Evolutionary conservation across 306 rosid genomes (phyloP).

Genomic region (Lupinus albus): DNA sequence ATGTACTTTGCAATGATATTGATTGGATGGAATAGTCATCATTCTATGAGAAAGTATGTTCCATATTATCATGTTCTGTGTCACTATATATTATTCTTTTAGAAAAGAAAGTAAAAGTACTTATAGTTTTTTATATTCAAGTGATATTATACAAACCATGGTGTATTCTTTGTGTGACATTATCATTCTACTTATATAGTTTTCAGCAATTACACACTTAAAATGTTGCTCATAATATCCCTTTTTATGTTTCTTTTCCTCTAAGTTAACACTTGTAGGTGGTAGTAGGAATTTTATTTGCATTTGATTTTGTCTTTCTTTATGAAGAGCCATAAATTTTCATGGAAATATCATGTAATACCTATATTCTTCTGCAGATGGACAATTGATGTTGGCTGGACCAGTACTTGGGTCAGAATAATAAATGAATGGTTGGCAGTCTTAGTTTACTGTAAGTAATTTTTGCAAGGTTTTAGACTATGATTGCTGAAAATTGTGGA

Average conservation of each 20-base stretch:
- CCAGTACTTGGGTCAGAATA: conserved; percentile 94
- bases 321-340: neutral
- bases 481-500: too few species aligned
- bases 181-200: neutral
- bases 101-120: neutral
- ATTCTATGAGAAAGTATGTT: conserved; percentile 69
- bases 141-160: neutral
- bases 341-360: conserved; percentile 18
- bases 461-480: too few species aligned
- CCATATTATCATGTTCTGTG: conserved; percentile 11
- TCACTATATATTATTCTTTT: too few species aligned
- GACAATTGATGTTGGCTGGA: conserved; percentile 98
- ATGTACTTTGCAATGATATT: conserved; percentile 98
- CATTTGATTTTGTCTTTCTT: neutral
- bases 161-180: conserved; percentile 5
- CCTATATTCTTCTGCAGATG: conserved; percentile 57
- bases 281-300: neutral
- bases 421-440: conserved; percentile 97
- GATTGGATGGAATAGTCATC: conserved; percentile 89
- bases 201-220: neutral
- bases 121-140: neutral
- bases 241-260: neutral
- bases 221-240: conserved; percentile 6
- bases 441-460: conserved; percentile 80
- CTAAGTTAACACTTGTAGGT: neutral